Evolutionary conservation across 805 yeast genomes (phyloP), one percentile per base, ranked within the genome.

Genomic region (Metschnikowia hibisci): DNA sequence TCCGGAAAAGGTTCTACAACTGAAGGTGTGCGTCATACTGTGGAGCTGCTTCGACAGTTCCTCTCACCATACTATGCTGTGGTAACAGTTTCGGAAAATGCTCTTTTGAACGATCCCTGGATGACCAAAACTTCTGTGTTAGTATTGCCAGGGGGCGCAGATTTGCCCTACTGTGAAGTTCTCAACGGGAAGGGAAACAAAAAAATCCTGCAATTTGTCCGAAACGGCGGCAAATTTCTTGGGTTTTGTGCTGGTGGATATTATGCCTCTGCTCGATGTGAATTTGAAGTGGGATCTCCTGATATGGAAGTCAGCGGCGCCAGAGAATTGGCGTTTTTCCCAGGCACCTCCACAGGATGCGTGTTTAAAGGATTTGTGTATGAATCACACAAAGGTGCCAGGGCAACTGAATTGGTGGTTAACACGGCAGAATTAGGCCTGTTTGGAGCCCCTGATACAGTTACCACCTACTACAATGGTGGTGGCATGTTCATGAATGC

Each of bases 161-260:
- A 93, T 60, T 66, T 88, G 39, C 97, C 97, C 0, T 79, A 83
- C 52, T 87, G 96, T 50, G 69, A 73, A 41, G 78, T 75, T 4
- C 74, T 95, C 49, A 81, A 84, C 55, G 91, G 95, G 1, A 64
- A 63, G 1, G 87, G 89, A 0, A 86, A 83, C 54, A 55, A 65
- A 8, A 67, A 71, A 30, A 86, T 88, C 48, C 61, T 66, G 22
- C 78, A 78, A 39, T 88, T 73, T 52, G 88, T 88, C 1, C 69
- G 80, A 25, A 69, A 71, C 42, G 99, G 98, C 25, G 99, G 99
- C 2, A 68, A 71, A 38, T 88, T 69, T 56, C 62, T 91, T 15
- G 99, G 99, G 0, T 79, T 93, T 50, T 93, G 99, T 65, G 93
- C 99, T 8, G 99, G 99, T 33, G 98, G 86, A 0, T 93, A 93